Conservation (phyloP, 768 basidiomycete genomes). For the Termitomyces bulborhizus region DNA sequence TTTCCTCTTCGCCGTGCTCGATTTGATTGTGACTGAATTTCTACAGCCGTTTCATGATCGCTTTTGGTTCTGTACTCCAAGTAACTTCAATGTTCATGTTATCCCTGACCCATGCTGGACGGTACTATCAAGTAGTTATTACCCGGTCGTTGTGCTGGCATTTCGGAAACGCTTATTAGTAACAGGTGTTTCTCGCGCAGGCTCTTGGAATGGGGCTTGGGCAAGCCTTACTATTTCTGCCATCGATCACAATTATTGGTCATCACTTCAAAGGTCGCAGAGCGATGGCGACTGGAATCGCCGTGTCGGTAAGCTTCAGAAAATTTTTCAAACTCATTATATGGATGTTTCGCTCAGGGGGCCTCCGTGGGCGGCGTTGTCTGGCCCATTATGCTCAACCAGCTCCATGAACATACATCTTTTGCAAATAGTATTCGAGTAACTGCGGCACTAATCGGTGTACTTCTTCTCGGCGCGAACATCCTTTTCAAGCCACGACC, state of each 20-base stretch:
- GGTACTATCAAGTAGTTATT: slow-evolving; percentile 36
- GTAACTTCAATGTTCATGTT: slow-evolving; percentile 37
- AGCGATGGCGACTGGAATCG: slow-evolving; percentile 31
- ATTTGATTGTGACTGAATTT: slow-evolving; percentile 11
- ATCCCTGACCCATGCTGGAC: slow-evolving; percentile 31
- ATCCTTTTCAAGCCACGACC: slow-evolving; percentile 22
- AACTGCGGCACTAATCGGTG: slow-evolving; percentile 24
- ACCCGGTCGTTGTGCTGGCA: neutral
- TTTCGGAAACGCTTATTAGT: slow-evolving; percentile 1
- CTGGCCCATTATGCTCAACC: slow-evolving; percentile 44
- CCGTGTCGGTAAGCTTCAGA: slow-evolving; percentile 35
- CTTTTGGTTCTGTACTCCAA: slow-evolving; percentile 28
- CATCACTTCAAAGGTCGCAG: slow-evolving; percentile 37
- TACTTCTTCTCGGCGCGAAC: slow-evolving; percentile 28
- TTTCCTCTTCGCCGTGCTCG: slow-evolving; percentile 9
- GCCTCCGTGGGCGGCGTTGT: slow-evolving; percentile 46
- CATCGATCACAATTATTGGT: slow-evolving; percentile 39
- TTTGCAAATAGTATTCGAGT: slow-evolving; percentile 31
- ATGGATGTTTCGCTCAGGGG: slow-evolving; percentile 18
- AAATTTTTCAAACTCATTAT: neutral
- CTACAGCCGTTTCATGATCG: slow-evolving; percentile 30
- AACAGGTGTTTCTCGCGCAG: slow-evolving; percentile 46
- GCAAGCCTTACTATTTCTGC: slow-evolving; percentile 43
- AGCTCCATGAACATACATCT: slow-evolving; percentile 20
- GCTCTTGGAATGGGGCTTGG: slow-evolving; percentile 52